Evolutionary conservation across 2,329 filamentous ascomycete genomes (phyloP).

Genomic region (Phialemonium atrogriseum): DNA sequence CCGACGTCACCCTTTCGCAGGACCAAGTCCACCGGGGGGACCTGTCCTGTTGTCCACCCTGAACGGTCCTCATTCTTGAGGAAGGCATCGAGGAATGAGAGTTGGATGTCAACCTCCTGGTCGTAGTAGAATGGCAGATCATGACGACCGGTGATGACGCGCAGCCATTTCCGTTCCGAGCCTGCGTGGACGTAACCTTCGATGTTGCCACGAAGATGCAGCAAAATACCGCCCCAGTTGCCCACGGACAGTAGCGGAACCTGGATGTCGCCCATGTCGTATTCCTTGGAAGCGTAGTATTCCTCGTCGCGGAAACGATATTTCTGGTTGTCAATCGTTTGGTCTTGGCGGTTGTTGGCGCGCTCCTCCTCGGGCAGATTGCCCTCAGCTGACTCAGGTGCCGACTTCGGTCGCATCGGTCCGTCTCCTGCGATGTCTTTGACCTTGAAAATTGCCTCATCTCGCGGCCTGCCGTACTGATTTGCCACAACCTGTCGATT

Average conservation of each 20-base stretch:
- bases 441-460: too few species aligned
- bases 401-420: constrained; percentile 18
- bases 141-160: constrained; percentile 62
- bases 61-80: constrained; percentile 54
- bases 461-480: constrained; percentile 60
- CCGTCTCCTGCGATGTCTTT: constrained; percentile 20
- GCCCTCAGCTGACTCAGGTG: constrained; percentile 48
- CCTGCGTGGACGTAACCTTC: constrained; percentile 56
- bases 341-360: constrained; percentile 37
- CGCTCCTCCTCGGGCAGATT: constrained; percentile 45
- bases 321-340: constrained; percentile 34
- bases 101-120: constrained; percentile 60
- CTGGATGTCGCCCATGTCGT: constrained; percentile 55
- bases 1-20: too few species aligned
- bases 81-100: constrained; percentile 62
- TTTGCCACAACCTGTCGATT: constrained; percentile 57
- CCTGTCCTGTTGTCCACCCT: too few species aligned
- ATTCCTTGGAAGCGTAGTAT: constrained; percentile 60
- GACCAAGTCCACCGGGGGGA: too few species aligned
- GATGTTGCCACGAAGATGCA: constrained; percentile 62
- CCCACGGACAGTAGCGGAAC: constrained; percentile 59
- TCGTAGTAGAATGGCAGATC: constrained; percentile 66
- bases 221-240: constrained; percentile 63
- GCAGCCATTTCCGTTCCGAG: constrained; percentile 59
- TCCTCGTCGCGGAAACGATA: constrained; percentile 52